Evolutionary conservation across 306 rosid genomes (phyloP), one percentile per base, ranked within the genome.

Genomic region (Vachellia pachyceras): DNA sequence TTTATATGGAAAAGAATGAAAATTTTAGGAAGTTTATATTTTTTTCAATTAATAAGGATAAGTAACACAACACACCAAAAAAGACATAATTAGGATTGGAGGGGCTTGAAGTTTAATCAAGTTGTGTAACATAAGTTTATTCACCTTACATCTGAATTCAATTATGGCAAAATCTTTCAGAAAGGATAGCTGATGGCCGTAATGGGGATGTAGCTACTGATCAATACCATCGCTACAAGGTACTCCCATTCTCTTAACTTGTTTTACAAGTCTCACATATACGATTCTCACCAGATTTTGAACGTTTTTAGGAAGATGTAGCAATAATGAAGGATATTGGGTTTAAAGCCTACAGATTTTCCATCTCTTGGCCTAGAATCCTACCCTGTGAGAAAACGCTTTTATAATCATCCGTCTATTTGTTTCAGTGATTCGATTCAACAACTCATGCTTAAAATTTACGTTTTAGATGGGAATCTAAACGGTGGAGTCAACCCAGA

Each of bases 291-390:
- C 40, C 33, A 12, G 41, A 5, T 33, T 33, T 10, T 60, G 39
- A 60, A 23, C 17, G 11, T 79, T 78, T 50, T 36, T 29, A 87
- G 91, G 89, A 84, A 67, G 90, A 90, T 77, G 65, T 85, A 5
- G 23, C 61, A 4, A 58, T 82, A 7, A 77, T 85, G 86, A 85
- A 87, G 80, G 86, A 82, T 35, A 77, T 90, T 23, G 89, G 89
- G 6, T 74, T 86, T 52, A 70, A 85, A 52, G 78, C 89, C 25
- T 83, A 83, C 84, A 85, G 90, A 84, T 81, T 89, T 52, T 87
- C 93, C 5, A 87, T 90, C 40, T 90, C 93, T 14, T 87, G 93
- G 91, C 61, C 90, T 18, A 88, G 89, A 70, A 5, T 90, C 25
- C 75, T 90, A 70, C 89, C 93, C 7, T 50, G 93, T 90, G 72